Evolutionary conservation across 176 grass and related monocot genomes (phyloP), one percentile per base, ranked within the genome.

Genomic region (Musa schizocarpa): DNA sequence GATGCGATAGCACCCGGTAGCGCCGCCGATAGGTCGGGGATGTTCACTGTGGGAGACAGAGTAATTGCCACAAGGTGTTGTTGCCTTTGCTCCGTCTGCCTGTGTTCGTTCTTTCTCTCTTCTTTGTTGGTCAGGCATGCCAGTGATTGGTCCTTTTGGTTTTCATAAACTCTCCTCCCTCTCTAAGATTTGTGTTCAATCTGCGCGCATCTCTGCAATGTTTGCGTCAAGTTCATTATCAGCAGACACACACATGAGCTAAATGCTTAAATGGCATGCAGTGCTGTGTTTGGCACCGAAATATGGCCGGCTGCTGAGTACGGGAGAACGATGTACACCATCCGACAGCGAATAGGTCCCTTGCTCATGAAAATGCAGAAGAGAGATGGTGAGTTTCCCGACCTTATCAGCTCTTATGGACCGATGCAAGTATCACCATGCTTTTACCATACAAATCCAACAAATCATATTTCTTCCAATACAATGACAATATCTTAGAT

Each of bases 291-390:
- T 24, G 95, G 95, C 20, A 86, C 89, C 27, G 95, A 99, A 20
- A 86, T 99, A 68, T 99, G 95, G 95, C 95, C 90, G 14, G 88
- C 95, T 12, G 81, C 82, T 0, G 95, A 92, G 63, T 99, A 99
- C 29, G 95, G 95, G 16, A 86, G 92, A 82, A 99, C 95, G 54
- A 99, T 99, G 95, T 99, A 94, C 56, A 81, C 80, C 26, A 99
- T 99, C 65, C 95, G 95, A 23, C 95, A 99, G 79, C 83, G 95
- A 74, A 77, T 87, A 53, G 95, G 95, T 2, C 90, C 95, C 77
- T 84, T 99, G 26, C 80, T 87, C 79, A 81, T 99, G 84, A 99
- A 82, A 81, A 77, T 99, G 88, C 83, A 94, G 72, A 99, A 78
- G 68, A 87, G 81, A 91, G 93, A 78, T 53, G 90, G 90, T 93